phyloP scores from a whole-genome alignment of 139 green algal species.

The Chlorella sp. region DNA sequence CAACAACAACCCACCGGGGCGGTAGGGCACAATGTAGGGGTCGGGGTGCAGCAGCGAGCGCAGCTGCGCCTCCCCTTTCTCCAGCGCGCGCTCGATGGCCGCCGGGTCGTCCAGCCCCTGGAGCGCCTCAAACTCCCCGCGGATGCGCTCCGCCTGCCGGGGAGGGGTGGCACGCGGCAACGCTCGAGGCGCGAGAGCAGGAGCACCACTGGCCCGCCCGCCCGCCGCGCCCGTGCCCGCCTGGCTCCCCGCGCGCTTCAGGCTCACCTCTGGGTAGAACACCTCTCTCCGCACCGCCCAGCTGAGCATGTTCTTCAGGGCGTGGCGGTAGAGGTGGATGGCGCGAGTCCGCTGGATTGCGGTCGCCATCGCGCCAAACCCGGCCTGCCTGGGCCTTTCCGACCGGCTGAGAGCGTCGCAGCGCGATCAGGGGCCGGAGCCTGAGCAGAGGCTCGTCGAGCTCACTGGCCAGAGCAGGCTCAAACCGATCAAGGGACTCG shows the following conservation, averaged over 20 bases:
- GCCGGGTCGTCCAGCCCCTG: constrained; percentile 19
- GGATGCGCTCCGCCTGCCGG: constrained; percentile 30
- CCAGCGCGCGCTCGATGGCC: constrained; percentile 37
- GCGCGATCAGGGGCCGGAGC: no score
- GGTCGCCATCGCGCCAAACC: constrained; percentile 37
- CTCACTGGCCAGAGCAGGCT: no score
- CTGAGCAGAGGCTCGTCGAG: no score
- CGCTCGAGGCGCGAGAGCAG: neutral
- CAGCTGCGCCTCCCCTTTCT: constrained; percentile 40
- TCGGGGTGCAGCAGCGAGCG: constrained; percentile 49
- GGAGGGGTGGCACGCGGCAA: neutral
- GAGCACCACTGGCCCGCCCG: neutral
- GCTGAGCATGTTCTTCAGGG: constrained; percentile 54
- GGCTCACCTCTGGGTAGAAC: constrained; percentile 48
- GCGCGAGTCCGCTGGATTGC: constrained; percentile 39
- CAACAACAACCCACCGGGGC: no score
- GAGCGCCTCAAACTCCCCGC: constrained; percentile 39
- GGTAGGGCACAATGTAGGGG: constrained; percentile 65
- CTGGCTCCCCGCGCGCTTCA: neutral
- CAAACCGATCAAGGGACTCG: no score
- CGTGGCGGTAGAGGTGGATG: constrained; percentile 45
- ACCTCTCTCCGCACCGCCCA: constrained; percentile 58
- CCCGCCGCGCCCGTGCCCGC: neutral
- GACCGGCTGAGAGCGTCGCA: neutral
- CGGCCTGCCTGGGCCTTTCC: neutral